Evolutionary conservation across 2,329 filamentous ascomycete species (phyloP).

Genomic region (Beauveria brongniartii): DNA sequence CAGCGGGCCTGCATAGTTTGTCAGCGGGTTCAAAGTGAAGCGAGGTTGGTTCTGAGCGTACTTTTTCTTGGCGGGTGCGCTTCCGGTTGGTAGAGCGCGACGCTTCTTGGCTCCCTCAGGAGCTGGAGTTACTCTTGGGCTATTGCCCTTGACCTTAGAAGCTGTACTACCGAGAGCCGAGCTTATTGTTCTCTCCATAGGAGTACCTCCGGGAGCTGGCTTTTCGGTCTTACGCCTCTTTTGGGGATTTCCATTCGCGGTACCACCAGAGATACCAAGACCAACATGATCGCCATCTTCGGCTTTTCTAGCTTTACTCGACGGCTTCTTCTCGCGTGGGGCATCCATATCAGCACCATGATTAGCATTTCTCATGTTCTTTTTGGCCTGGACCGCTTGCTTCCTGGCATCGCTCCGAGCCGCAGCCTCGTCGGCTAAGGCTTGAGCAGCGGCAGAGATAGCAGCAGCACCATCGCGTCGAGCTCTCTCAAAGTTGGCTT

Average conservation of each 20-base stretch:
- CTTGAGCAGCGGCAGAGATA: slow-evolving; percentile 67
- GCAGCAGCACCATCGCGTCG: slow-evolving; percentile 71
- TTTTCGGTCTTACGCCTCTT: slow-evolving; percentile 83
- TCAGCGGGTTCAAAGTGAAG: slow-evolving; percentile 11
- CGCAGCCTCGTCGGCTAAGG: slow-evolving; percentile 75
- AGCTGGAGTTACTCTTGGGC: slow-evolving; percentile 60
- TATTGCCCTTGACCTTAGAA: slow-evolving; percentile 52
- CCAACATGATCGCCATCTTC: slow-evolving; percentile 49
- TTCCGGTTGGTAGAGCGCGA: slow-evolving; percentile 57
- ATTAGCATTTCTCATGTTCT: slow-evolving; percentile 60
- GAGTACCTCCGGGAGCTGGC: slow-evolving; percentile 37
- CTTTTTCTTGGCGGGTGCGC: slow-evolving; percentile 73
- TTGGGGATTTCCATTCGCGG: slow-evolving; percentile 45
- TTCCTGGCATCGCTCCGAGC: slow-evolving; percentile 78
- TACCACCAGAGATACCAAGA: slow-evolving; percentile 51
- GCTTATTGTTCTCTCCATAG: slow-evolving; percentile 63
- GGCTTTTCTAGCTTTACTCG: slow-evolving; percentile 56
- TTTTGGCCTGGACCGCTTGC: slow-evolving; percentile 71
- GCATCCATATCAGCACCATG: slow-evolving; percentile 78
- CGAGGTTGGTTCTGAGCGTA: slow-evolving; percentile 29
- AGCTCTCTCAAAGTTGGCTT: slow-evolving; percentile 63
- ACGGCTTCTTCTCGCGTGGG: slow-evolving; percentile 56
- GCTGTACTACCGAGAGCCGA: slow-evolving; percentile 41
- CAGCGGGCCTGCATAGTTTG: slow-evolving; percentile 24
- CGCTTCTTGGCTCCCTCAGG: slow-evolving; percentile 64